Percentiles rank a stretch among this genome's conserved stretches.
Evolutionary conservation across 495 filamentous ascomycete genomes (phyloP).

Genomic region (Tuber borchii): DNA sequence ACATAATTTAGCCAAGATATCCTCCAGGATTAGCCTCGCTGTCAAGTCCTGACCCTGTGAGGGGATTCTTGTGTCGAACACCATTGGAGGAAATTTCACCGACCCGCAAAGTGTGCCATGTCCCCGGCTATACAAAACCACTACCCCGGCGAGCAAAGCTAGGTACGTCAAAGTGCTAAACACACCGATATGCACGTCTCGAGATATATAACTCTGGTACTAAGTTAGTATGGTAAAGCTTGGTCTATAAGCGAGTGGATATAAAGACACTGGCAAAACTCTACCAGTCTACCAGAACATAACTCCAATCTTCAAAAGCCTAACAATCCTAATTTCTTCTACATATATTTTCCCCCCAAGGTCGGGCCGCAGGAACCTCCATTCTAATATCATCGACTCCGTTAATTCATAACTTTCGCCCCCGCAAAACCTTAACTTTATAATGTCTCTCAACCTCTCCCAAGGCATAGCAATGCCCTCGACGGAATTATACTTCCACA

Average conservation of each 20-base stretch:
- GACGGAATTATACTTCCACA: not conserved
- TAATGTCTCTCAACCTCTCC: slow-evolving; percentile 1
- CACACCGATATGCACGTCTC: not conserved
- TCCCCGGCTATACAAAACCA: not conserved
- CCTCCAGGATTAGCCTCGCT: not conserved
- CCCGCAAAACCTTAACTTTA: not conserved
- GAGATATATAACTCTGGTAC: not conserved
- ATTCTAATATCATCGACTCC: not conserved
- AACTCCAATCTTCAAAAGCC: not conserved
- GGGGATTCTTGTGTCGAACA: not conserved
- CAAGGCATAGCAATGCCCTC: not conserved
- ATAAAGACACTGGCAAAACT: not conserved
- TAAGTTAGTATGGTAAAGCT: not conserved
- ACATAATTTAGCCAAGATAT: not conserved
- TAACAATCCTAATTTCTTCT: not conserved
- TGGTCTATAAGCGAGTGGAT: not conserved
- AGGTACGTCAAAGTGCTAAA: not conserved
- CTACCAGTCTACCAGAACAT: not conserved
- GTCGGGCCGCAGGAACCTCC: not conserved
- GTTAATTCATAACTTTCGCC: not conserved
- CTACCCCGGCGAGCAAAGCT: not conserved
- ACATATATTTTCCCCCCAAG: not conserved
- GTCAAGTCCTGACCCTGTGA: not conserved
- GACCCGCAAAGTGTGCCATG: not conserved
- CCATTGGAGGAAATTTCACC: not conserved